phyloP scores from a whole-genome alignment of 2,329 filamentous ascomycete species.

The Trichoderma arundinaceum region DNA sequence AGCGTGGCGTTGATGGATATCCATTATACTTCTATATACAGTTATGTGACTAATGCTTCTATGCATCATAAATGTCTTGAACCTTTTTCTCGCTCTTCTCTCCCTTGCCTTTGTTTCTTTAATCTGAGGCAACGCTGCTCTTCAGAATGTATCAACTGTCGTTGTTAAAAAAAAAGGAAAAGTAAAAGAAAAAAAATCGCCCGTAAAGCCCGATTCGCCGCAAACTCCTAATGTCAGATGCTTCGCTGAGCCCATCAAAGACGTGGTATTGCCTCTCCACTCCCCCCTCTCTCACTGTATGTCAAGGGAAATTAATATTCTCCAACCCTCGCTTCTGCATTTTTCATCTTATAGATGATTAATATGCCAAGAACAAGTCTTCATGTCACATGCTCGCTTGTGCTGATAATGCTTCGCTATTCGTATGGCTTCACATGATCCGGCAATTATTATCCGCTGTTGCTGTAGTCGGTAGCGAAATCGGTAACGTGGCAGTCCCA shows the following conservation, averaged over 20 bases:
- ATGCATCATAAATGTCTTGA: slow-evolving; percentile 23
- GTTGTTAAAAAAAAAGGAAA: neutral
- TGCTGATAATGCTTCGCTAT: neutral
- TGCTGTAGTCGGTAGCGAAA: slow-evolving; percentile 40
- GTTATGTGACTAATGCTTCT: slow-evolving; percentile 34
- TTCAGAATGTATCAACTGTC: neutral
- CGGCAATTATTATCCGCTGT: slow-evolving; percentile 43
- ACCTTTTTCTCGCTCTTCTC: neutral
- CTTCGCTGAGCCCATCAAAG: slow-evolving; percentile 23
- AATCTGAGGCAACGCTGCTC: slow-evolving; percentile 11
- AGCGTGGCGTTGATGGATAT: slow-evolving; percentile 33
- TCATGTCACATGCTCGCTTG: neutral
- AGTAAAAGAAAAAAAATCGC: neutral
- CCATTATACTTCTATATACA: slow-evolving; percentile 36
- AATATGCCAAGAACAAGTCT: neutral
- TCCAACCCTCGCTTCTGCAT: neutral
- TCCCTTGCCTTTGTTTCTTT: neutral
- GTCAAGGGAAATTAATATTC: neutral
- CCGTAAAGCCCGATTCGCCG: slow-evolving; percentile 22
- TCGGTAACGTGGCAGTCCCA: slow-evolving; percentile 48
- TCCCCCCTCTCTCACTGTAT: neutral
- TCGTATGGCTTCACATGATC: slow-evolving; percentile 49
- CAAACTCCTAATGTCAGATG: slow-evolving; percentile 29
- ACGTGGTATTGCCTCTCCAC: slow-evolving; percentile 21
- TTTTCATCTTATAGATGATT: neutral